Base-by-base conservation (phyloP, 78 protist genomes). In the Ministeria vibrans region DNA sequence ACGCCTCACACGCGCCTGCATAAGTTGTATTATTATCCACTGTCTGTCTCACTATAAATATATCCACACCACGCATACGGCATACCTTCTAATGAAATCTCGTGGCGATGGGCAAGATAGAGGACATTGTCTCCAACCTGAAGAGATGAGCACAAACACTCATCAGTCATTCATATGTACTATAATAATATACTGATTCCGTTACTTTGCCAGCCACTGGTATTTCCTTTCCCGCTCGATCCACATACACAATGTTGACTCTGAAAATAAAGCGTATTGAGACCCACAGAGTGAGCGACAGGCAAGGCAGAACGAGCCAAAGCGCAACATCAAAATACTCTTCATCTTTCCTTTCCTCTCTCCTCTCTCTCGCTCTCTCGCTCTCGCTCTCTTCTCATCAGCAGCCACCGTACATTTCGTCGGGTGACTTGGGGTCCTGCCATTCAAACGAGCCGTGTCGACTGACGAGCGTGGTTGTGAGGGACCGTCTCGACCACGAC, bases 1-100 rank as follows among this genome's bases (percentile, higher is more conserved):
- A 92, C 22, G 91, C 93, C 79, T 94, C 95, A 53, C 97, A 91
- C 25, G 97, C 95, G 11, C 91, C 86, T 69, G 61, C 34, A 34
- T 6, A 22, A 39, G 18, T 18, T 11, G 18, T 18, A 39, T 68
- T 71, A 22, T 32, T 11, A 45, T 43, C 5, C 76, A 41, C 18
- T 68, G n/a, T 11, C 18, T 18, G 18, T 22, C 43, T 18, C 46
- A 68, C 11, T 18, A 38, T 59, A 44, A 5, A 44, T 59, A 38
- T 38, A 74, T 59, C 6, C 30, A 74, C 62, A 38, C 78, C 6
- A 43, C 25, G n/a, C 46, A 70, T 11, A 20, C 59, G 32, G 39
- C 77, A 7, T 64, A 73, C 77, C 95, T 64, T 93, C 96, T 9
- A 93, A 81, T 25, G 88, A 91, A 15, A 93, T 79, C 45, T 80